Evolutionary conservation across 106 monocot genomes (phyloP), one percentile per base, ranked within the genome.

Genomic region (Apostasia ramifera): DNA sequence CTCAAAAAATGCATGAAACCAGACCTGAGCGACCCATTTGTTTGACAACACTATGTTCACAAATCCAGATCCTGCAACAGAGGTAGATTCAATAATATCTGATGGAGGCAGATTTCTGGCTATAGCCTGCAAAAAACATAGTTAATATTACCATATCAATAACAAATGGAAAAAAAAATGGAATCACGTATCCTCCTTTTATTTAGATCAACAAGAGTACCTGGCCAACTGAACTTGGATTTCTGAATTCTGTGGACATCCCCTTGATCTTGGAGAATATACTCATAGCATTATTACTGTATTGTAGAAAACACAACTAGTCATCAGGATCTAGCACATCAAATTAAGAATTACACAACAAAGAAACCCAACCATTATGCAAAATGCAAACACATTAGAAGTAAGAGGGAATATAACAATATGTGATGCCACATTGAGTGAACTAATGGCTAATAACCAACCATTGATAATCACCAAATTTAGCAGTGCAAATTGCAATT

Each of bases 401-500:
- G 2, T 39, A 41, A 75, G 5, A 61, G 49, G 26, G 2, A 3
- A 10, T 51, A 0, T 9, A 38, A 60, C 3, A 13, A 40, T 52
- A 56, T 8, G 26, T 42, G 65, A 52, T n/a, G 38, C 38, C 38
- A 46, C 5, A 63, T 6, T 3, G 3, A 4, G 3, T 42, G 40
- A 56, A 41, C 1, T 39, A 62, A 38, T 3, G 2, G 9, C 50
- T 60, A 71, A 70, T 68, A 50, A 11, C 66, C 54, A 77, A 98
- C 97, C 97, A 98, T 66, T 98, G 97, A 65, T 98, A 98, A 71
- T 98, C 92, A 50, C 80, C 92, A 76, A 85, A 87, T 61, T 81
- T 90, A 58, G 70, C 78, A 6, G 77, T 80, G 26, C 81, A 89
- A 53, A 71, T 76, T 11, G 83, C 86, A 68, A 97, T 75, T 53